Evolutionary conservation across 208 protist species (phyloP), one percentile per base, ranked within the genome.

Genomic region (Endotrypanum monterogeii): DNA sequence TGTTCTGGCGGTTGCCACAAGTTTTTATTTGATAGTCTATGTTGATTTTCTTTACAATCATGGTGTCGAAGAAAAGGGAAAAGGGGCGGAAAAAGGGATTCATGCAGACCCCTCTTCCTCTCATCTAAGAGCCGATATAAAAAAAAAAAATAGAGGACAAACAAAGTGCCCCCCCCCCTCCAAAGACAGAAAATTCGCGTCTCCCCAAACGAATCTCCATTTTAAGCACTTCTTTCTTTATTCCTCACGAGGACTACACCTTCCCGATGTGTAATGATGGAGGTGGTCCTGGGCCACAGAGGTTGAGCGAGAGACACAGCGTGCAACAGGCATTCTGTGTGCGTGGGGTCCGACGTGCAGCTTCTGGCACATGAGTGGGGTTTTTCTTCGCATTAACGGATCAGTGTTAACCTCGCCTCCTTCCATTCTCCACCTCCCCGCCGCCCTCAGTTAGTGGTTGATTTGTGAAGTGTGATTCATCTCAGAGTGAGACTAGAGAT

Each of bases 1-100:
- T n/a, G n/a, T n/a, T n/a, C n/a, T 54, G 28, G 58, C 58, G 37
- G 37, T 14, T 11, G 37, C 14, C 8, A 2, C 16, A 0, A 11
- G 11, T 62, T 20, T 35, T 2, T 65, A 2, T 46, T 41, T 63
- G 7, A n/a, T n/a, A n/a, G n/a, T n/a, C n/a, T n/a, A n/a, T n/a
- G n/a, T n/a, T n/a, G n/a, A n/a, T n/a, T 23, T 35, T 30, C 12
- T 63, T 25, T 41, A 4, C 41, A 41, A 63, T n/a, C n/a, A n/a
- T n/a, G n/a, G n/a, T n/a, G n/a, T n/a, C n/a, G 57, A 63, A 37
- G 55, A 37, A 60, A 63, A 41, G 32, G 57, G n/a, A 16, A 44
- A 44, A 37, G 12, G 57, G 32, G 6, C 23, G 23, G 3, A n/a
- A n/a, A n/a, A n/a, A n/a, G n/a, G n/a, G n/a, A n/a, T n/a, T n/a